Evolutionary conservation across 2,329 filamentous ascomycete species (phyloP).

Genomic region (Phaeoacremonium minimum): DNA sequence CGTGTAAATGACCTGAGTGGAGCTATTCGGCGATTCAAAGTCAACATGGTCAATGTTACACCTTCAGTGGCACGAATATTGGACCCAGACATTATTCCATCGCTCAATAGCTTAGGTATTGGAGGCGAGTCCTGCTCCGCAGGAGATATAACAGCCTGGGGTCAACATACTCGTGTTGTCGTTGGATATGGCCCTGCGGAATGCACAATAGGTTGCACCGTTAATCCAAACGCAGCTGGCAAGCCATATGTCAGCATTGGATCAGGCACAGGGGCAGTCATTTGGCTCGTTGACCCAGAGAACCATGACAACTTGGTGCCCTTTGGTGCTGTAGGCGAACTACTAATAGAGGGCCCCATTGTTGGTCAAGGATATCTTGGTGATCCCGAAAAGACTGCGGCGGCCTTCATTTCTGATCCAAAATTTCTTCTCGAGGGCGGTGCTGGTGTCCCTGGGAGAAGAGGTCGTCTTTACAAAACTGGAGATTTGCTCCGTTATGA

Average conservation of each 20-base stretch:
- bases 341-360: slow-evolving; percentile 36
- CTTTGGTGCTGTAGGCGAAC: slow-evolving; percentile 24
- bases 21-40: slow-evolving; percentile 17
- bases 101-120: slow-evolving; percentile 40
- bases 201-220: slow-evolving; percentile 38
- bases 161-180: slow-evolving; percentile 37
- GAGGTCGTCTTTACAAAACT: slow-evolving; percentile 40
- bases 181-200: slow-evolving; percentile 52
- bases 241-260: slow-evolving; percentile 18
- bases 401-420: slow-evolving; percentile 19
- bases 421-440: slow-evolving; percentile 22
- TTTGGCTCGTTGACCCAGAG: slow-evolving; percentile 20
- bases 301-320: slow-evolving; percentile 20
- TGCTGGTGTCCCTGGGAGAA: slow-evolving; percentile 20
- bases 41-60: slow-evolving; percentile 47
- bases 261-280: slow-evolving; percentile 14
- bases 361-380: slow-evolving; percentile 47
- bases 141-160: slow-evolving; percentile 43
- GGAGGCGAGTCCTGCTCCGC: slow-evolving; percentile 50
- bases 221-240: slow-evolving; percentile 17
- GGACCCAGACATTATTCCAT: slow-evolving; percentile 39
- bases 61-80: slow-evolving; percentile 44
- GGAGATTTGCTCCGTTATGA: slow-evolving; percentile 42
- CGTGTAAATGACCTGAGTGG: slow-evolving; percentile 36
- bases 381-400: slow-evolving; percentile 24